A percentile compares a stretch with the other conserved stretches of the same genome.
These are phyloP conservation scores for Penicillium concentricum DNA, from an alignment of 2,329 filamentous ascomycete genomes.

Conservation along the genomic window DNA sequence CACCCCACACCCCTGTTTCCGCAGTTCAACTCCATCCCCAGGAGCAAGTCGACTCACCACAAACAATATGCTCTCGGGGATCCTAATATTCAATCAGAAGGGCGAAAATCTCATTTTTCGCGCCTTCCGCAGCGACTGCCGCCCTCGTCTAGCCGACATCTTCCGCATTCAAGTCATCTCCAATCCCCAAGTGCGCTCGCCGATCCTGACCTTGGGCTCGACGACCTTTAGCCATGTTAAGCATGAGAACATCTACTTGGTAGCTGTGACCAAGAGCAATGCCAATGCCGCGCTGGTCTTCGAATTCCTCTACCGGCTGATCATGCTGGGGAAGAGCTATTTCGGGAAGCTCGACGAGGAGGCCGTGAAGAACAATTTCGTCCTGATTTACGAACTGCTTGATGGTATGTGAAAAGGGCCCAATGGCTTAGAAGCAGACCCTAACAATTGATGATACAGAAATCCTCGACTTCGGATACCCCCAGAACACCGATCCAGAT, in stretches of 20 bases:
- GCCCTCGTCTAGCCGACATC: constrained; percentile 94
- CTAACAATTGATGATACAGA: constrained; percentile 54
- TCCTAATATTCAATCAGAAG: constrained; percentile 98
- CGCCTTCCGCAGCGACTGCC: constrained; percentile 97
- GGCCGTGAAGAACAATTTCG: constrained; percentile 99
- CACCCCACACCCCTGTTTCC: constrained; percentile 13
- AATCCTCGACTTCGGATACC: constrained; percentile 98
- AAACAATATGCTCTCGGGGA: constrained; percentile 83
- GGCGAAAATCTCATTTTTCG: constrained; percentile 99
- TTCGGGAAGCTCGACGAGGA: constrained; percentile 99
- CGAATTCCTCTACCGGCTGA: constrained; percentile 92
- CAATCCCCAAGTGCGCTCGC: constrained; percentile 94
- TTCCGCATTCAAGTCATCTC: constrained; percentile 99
- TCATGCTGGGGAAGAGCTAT: constrained; percentile 87
- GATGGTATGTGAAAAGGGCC: constrained; percentile 60
- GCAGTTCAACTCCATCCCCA: constrained; percentile 12
- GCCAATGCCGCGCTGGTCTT: constrained; percentile 97
- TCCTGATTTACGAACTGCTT: constrained; percentile 93
- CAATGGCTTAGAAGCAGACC: not conserved
- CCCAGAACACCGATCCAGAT: constrained; percentile 97
- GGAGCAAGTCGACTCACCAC: constrained; percentile 9
- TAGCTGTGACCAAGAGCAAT: constrained; percentile 97
- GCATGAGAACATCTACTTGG: constrained; percentile 97
- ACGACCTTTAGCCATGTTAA: constrained; percentile 99
- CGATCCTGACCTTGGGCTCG: constrained; percentile 93